Evolutionary conservation across 1,284 basidiomycete species (phyloP).

Genomic region (Ceratobasidium sp.): DNA sequence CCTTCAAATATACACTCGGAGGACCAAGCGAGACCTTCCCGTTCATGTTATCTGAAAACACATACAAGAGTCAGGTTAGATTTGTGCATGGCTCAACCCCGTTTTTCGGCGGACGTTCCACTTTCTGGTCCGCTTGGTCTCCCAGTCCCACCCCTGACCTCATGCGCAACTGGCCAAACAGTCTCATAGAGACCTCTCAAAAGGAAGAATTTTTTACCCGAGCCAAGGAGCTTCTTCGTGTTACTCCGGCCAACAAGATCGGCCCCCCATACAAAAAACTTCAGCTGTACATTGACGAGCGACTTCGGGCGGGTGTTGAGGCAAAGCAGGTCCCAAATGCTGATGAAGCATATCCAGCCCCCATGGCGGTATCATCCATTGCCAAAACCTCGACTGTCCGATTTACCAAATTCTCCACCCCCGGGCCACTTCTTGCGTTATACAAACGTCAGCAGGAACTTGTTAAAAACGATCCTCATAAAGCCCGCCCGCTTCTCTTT

Average conservation of each 20-base stretch:
- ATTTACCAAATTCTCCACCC: constrained; percentile 47
- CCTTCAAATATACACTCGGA: constrained; percentile 39
- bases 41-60: constrained; percentile 39
- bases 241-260: constrained; percentile 19
- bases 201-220: constrained; percentile 24
- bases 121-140: constrained; percentile 43
- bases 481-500: constrained; percentile 42
- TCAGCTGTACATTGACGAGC: constrained; percentile 9
- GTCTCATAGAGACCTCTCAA: constrained; percentile 25
- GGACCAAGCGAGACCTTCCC: constrained; percentile 41
- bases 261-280: constrained; percentile 11
- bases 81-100: constrained; percentile 42
- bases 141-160: constrained; percentile 35
- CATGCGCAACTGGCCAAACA: constrained; percentile 38
- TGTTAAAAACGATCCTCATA: constrained; percentile 23
- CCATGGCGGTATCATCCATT: constrained; percentile 38
- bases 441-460: constrained; percentile 44
- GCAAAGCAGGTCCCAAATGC: constrained; percentile 23
- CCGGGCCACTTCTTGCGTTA: constrained; percentile 44
- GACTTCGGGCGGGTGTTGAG: background rate
- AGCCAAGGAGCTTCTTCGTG: constrained; percentile 15
- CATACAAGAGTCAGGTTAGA: constrained; percentile 34
- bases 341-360: constrained; percentile 23
- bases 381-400: constrained; percentile 35
- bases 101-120: constrained; percentile 42